Evolutionary conservation across 352 stramenopile species (phyloP).

Genomic region (Globisporangium middletonii): DNA sequence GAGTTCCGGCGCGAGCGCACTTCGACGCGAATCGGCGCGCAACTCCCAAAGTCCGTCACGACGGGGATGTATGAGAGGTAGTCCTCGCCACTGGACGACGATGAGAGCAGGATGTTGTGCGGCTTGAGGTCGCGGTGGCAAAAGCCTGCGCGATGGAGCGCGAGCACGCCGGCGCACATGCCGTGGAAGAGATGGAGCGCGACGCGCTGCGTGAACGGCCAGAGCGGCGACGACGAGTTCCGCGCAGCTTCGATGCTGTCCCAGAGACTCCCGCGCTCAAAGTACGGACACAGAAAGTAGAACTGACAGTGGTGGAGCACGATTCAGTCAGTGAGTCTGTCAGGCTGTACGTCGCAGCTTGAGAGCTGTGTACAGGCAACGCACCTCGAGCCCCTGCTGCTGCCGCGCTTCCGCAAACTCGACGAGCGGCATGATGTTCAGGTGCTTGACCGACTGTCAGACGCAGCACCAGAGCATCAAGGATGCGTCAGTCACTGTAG

Average conservation of each 20-base stretch:
- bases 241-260: constrained; percentile 59
- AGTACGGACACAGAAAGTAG: constrained; percentile 83
- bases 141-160: constrained; percentile 72
- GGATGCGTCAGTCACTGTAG: too few species aligned
- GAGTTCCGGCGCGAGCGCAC: constrained; percentile 64
- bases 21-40: constrained; percentile 59
- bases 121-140: constrained; percentile 84
- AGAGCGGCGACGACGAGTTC: constrained; percentile 69
- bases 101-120: constrained; percentile 78
- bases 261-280: constrained; percentile 78
- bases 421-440: constrained; percentile 77
- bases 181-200: constrained; percentile 79
- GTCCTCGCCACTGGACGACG: constrained; percentile 50
- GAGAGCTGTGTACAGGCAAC: not conserved
- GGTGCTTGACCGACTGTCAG: constrained; percentile 61
- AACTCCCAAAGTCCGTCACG: constrained; percentile 84
- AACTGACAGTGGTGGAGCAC: constrained; percentile 24
- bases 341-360: not conserved
- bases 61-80: constrained; percentile 74
- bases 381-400: constrained; percentile 63
- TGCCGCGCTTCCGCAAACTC: constrained; percentile 69
- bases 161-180: constrained; percentile 71
- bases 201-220: constrained; percentile 80
- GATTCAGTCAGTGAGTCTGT: not conserved
- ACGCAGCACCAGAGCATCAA: not conserved